phyloP scores from a whole-genome alignment of 2,329 filamentous ascomycete genomes.

The Dendryphion nanum region DNA sequence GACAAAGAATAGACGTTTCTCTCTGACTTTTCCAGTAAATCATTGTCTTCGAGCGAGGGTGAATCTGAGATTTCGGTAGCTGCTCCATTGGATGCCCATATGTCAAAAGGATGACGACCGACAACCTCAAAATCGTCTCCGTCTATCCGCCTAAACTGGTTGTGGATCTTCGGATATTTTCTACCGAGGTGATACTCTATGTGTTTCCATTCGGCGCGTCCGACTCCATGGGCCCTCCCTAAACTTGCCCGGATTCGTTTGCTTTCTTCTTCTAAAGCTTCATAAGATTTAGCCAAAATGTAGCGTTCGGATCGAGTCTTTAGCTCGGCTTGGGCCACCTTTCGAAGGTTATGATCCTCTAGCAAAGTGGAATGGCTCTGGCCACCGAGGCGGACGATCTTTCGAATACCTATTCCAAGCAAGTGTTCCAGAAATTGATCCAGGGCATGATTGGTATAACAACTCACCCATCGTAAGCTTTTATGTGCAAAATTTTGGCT shows the following conservation, averaged over 20 bases:
- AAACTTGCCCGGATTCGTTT: background rate
- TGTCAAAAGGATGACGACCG: slow-evolving; percentile 3
- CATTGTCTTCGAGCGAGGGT: background rate
- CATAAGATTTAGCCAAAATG: slow-evolving; percentile 10
- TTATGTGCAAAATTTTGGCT: no score
- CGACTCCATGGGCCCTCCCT: background rate
- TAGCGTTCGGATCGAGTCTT: slow-evolving; percentile 7
- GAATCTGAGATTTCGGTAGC: background rate
- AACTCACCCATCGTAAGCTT: background rate
- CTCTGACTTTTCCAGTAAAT: slow-evolving; percentile 1
- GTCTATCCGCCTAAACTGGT: slow-evolving; percentile 19
- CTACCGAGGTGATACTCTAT: slow-evolving; percentile 5
- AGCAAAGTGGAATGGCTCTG: slow-evolving; percentile 56
- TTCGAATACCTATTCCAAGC: slow-evolving; percentile 44
- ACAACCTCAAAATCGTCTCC: slow-evolving; percentile 17
- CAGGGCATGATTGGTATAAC: slow-evolving; percentile 53
- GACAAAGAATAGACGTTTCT: slow-evolving; percentile 9
- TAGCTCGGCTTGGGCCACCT: slow-evolving; percentile 19
- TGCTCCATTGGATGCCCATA: slow-evolving; percentile 3
- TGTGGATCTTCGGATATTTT: slow-evolving; percentile 12
- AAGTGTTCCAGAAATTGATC: slow-evolving; percentile 61
- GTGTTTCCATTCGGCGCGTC: slow-evolving; percentile 4
- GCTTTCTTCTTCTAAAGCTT: slow-evolving; percentile 12
- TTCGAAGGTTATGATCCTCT: slow-evolving; percentile 48
- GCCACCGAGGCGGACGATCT: slow-evolving; percentile 62